Percentiles rank a stretch among this genome's conserved stretches.
These are phyloP conservation scores for Bipolaris cookei DNA, from an alignment of 2,329 filamentous ascomycete species.

Conservation along the genomic window DNA sequence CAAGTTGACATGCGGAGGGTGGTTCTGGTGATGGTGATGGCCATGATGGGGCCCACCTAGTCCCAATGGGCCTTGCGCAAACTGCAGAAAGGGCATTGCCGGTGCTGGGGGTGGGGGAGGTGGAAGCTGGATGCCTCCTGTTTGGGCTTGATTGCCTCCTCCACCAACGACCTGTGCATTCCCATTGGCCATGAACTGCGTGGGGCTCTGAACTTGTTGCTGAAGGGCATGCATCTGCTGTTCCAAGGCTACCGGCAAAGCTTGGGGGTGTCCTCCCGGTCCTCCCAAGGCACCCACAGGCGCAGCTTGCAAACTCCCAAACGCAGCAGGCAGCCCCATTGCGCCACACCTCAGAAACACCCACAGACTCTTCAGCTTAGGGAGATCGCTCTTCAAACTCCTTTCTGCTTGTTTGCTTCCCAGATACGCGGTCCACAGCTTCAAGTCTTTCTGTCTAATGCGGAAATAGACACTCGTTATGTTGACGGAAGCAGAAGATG, in stretches of 20 bases:
- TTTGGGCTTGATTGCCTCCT: slow-evolving; percentile 8
- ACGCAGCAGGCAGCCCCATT: slow-evolving; percentile 13
- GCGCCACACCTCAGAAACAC: slow-evolving; percentile 42
- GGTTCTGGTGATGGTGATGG: slow-evolving; percentile 9
- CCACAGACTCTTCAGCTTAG: slow-evolving; percentile 45
- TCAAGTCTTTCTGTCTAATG: slow-evolving; percentile 47
- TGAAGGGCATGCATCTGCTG: slow-evolving; percentile 38
- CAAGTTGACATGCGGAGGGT: slow-evolving; percentile 18
- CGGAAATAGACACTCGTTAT: slow-evolving; percentile 45
- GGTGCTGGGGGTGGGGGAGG: slow-evolving; percentile 29
- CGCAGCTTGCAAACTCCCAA: not conserved
- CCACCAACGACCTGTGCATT: slow-evolving; percentile 8
- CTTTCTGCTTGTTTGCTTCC: slow-evolving; percentile 38
- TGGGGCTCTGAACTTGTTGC: slow-evolving; percentile 34
- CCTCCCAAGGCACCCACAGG: slow-evolving; percentile 6
- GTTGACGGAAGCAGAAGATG: slow-evolving; percentile 34
- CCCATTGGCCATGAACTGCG: slow-evolving; percentile 24
- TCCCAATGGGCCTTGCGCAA: slow-evolving; percentile 21
- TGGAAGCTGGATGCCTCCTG: slow-evolving; percentile 13
- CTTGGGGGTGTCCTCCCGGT: slow-evolving; percentile 31
- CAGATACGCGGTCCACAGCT: slow-evolving; percentile 48
- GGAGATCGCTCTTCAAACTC: slow-evolving; percentile 44
- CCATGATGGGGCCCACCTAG: slow-evolving; percentile 4
- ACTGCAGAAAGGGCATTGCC: slow-evolving; percentile 31
- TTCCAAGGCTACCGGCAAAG: slow-evolving; percentile 32